Evolutionary conservation across 2,329 filamentous ascomycete species (phyloP), one percentile per base, ranked within the genome.

Genomic region (Pseudopithomyces chartarum): DNA sequence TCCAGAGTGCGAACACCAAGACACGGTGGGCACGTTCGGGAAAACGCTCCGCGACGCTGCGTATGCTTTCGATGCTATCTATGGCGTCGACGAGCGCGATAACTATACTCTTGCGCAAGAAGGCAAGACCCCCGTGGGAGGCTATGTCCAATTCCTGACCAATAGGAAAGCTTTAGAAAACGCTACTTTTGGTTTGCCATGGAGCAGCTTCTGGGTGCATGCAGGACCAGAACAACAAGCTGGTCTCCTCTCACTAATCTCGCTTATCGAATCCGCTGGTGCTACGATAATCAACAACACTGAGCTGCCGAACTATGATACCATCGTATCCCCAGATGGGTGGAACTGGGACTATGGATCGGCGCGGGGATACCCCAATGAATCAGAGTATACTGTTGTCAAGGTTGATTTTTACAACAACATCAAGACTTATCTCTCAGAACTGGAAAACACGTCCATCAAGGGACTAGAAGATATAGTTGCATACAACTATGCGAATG

Each of bases 281-380:
- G 89, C 87, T 0, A 88, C 81, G 1, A 80, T 92, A 39, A 78
- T 91, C 66, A 90, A 91, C 66, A 82, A 82, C 23, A 90, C 88
- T 0, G 89, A 92, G 68, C 80, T 92, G 1, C 85, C 85, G 20
- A 79, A 85, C 68, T 83, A 85, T 64, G 73, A 87, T 66, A 84
- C 77, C 0, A 84, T 90, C 22, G 82, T 92, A 12, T 84, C 83
- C 32, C 87, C 85, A 0, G 71, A 83, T 47, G 87, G 87, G n/a
- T 92, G 89, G 89, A 80, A 92, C 72, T 92, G 90, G 83, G 87
- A 90, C 65, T 89, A 85, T 60, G 88, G 88, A 13, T 80, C 76
- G 6, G 81, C 79, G 1, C 83, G 87, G 3, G 87, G 87, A 2
- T 86, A 79, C 64, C 77, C 86, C n/a, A 90, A 91, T 58, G 85